A percentile compares a stretch with the other conserved stretches of the same genome.
Conservation (phyloP, 78 protist genomes). For the Creolimax fragrantissima region DNA sequence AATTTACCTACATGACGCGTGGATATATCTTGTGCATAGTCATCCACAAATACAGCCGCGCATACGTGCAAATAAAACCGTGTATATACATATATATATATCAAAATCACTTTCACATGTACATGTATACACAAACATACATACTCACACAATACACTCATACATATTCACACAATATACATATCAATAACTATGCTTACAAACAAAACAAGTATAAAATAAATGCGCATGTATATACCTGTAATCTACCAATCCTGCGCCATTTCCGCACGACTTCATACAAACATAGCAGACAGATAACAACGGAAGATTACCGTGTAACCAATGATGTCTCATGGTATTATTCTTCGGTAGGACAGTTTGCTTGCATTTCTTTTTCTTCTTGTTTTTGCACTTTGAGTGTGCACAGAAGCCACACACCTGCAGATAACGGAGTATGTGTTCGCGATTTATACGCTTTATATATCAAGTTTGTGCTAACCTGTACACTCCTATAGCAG, state of each 20-base stretch:
- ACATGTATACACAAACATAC: background rate
- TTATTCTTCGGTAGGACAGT: background rate
- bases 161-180: background rate
- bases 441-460: no score
- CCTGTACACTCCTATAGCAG: no score
- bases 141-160: background rate
- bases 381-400: background rate
- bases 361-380: background rate
- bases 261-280: background rate
- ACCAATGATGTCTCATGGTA: background rate
- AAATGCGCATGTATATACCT: background rate
- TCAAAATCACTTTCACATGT: background rate
- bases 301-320: background rate
- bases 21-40: background rate
- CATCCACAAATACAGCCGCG: background rate
- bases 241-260: background rate
- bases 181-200: background rate
- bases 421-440: background rate
- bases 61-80: background rate
- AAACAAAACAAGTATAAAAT: background rate
- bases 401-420: constrained; percentile 1
- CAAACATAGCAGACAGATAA: background rate
- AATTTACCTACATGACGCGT: background rate
- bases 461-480: no score
- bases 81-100: background rate